These are phyloP conservation scores for Coelastrella sp. DNA, from an alignment of 139 green algal species.

Conservation along the genomic window DNA sequence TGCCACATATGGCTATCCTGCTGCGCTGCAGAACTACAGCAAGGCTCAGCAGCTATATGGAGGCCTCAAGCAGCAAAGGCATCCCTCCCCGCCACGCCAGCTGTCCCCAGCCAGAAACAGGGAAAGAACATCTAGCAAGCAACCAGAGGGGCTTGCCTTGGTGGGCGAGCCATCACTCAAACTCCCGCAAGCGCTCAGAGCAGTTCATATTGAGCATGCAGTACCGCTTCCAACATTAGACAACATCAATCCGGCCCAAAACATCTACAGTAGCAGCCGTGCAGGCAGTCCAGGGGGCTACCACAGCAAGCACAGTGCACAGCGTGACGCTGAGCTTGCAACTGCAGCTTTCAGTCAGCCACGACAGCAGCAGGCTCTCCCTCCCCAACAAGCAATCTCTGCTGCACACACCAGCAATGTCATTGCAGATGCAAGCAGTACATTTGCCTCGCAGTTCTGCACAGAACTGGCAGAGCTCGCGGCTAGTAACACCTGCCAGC, in stretches of 20 bases:
- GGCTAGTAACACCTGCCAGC: neutral
- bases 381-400: too few relatives aligned
- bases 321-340: neutral
- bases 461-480: neutral
- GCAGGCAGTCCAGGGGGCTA: neutral
- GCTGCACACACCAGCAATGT: too few relatives aligned
- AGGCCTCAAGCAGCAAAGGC: too few relatives aligned
- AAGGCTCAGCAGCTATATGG: neutral
- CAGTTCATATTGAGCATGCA: neutral
- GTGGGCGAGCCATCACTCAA: neutral
- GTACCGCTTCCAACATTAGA: neutral
- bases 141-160: neutral
- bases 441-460: neutral
- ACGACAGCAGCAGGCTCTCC: neutral
- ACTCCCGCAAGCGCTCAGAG: neutral
- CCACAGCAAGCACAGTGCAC: slow-evolving; percentile 6
- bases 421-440: neutral
- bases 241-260: too few relatives aligned
- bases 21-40: neutral
- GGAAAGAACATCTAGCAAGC: neutral
- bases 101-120: neutral
- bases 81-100: too few relatives aligned
- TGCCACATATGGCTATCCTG: too few relatives aligned
- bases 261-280: neutral
- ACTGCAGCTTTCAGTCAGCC: neutral